A percentile compares a stretch with the other conserved stretches of the same genome.
phyloP scores from a whole-genome alignment of 2,329 filamentous ascomycete species.

The Diaporthe sp. region DNA sequence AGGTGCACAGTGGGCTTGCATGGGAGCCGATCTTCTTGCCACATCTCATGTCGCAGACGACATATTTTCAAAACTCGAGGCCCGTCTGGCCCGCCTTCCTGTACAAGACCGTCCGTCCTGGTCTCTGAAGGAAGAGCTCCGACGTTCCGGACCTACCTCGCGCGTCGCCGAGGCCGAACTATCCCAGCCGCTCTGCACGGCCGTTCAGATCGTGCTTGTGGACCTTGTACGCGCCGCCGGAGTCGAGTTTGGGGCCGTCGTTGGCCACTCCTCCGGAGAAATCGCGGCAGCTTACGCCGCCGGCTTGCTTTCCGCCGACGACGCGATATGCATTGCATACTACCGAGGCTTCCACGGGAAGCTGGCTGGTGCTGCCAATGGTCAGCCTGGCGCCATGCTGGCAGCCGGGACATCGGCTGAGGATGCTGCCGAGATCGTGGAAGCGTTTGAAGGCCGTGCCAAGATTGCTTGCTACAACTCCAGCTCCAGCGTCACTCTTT shows the following conservation, averaged over 20 bases:
- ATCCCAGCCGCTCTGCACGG: slow-evolving; percentile 46
- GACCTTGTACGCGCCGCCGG: slow-evolving; percentile 48
- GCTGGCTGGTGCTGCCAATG: background rate
- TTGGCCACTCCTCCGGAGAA: slow-evolving; percentile 48
- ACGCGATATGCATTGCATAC: slow-evolving; percentile 48
- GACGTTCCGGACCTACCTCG: background rate
- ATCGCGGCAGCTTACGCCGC: slow-evolving; percentile 32
- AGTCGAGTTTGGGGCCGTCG: slow-evolving; percentile 45
- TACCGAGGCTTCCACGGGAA: slow-evolving; percentile 40
- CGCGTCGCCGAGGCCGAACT: slow-evolving; percentile 43
- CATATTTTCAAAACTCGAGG: background rate
- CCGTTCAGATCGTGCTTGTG: slow-evolving; percentile 55
- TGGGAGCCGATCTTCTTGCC: slow-evolving; percentile 46
- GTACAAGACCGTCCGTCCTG: slow-evolving; percentile 25
- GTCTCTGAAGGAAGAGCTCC: slow-evolving; percentile 28
- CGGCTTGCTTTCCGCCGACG: background rate
- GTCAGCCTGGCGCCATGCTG: slow-evolving; percentile 21
- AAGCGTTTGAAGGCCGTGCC: background rate
- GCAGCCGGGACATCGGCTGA: slow-evolving; percentile 1
- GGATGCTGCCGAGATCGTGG: slow-evolving; percentile 41
- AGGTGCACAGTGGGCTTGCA: slow-evolving; percentile 32
- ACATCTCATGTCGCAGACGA: background rate
- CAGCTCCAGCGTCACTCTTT: slow-evolving; percentile 47
- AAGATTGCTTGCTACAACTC: slow-evolving; percentile 10
- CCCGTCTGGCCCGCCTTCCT: background rate